Conservation (phyloP, 2,329 filamentous ascomycete species). For the Calonectria henricotiae region DNA sequence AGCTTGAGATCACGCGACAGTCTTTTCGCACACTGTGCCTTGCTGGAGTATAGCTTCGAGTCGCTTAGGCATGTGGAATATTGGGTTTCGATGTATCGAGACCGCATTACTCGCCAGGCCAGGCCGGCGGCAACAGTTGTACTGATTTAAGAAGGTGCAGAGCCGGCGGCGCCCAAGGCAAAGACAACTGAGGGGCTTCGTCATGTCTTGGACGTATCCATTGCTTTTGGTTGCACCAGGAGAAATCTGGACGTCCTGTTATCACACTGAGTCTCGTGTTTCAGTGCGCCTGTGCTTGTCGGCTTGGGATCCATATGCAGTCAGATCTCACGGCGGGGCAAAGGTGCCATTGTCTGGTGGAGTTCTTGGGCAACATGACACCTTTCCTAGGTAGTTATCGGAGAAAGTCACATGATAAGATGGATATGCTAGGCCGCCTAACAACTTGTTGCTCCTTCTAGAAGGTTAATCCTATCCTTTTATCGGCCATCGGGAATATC, state of each 20-base stretch:
- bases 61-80: background rate
- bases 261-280: background rate
- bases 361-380: background rate
- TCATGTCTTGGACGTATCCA: background rate
- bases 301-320: background rate
- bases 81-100: background rate
- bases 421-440: too few species aligned
- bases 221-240: too few species aligned
- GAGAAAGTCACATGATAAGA: too few species aligned
- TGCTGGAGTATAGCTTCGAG: background rate
- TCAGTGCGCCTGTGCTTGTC: background rate
- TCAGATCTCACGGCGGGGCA: background rate
- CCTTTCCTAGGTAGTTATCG: background rate
- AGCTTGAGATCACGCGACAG: constrained; percentile 16
- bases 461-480: too few species aligned
- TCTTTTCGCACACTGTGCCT: background rate
- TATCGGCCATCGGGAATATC: too few species aligned
- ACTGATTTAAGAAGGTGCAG: background rate
- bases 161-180: background rate
- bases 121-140: constrained; percentile 4
- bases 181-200: too few species aligned
- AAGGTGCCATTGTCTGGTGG: background rate
- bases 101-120: background rate
- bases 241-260: background rate
- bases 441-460: too few species aligned